Evolutionary conservation across 1,139 yeast species (phyloP).

Genomic region (Saccharomyces pastorianus): DNA sequence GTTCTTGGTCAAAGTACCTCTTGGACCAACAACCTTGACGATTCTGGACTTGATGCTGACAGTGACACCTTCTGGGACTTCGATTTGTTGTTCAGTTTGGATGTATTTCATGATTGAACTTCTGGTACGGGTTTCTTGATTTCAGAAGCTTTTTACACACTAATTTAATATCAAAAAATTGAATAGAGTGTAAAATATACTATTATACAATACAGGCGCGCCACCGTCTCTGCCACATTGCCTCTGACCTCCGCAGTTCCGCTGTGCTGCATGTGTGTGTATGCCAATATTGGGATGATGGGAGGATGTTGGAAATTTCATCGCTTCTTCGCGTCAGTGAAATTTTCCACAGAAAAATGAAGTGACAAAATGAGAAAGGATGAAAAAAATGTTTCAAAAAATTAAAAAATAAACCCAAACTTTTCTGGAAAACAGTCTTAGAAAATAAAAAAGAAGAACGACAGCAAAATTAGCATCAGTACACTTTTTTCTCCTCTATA

Average conservation of each 20-base stretch:
- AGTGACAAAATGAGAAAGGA: neutral
- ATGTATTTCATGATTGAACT: slow-evolving; percentile 72
- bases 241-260: slow-evolving; percentile 55
- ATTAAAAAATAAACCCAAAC: neutral
- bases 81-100: slow-evolving; percentile 87
- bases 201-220: neutral
- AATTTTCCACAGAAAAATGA: slow-evolving; percentile 3
- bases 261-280: slow-evolving; percentile 41
- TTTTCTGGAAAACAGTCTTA: neutral
- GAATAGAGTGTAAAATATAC: neutral
- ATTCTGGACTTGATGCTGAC: slow-evolving; percentile 87
- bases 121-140: neutral
- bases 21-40: slow-evolving; percentile 93
- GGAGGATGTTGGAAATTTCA: neutral
- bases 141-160: neutral
- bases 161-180: neutral
- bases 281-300: neutral
- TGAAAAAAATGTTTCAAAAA: neutral
- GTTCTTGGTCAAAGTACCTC: slow-evolving; percentile 90
- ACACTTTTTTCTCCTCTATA: neutral
- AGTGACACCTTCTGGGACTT: slow-evolving; percentile 90
- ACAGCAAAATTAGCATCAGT: neutral
- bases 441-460: neutral
- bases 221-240: slow-evolving; percentile 34
- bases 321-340: neutral